These are phyloP conservation scores for Leersia perrieri DNA, from an alignment of 176 grass and related monocot genomes.

Conservation along the genomic window DNA sequence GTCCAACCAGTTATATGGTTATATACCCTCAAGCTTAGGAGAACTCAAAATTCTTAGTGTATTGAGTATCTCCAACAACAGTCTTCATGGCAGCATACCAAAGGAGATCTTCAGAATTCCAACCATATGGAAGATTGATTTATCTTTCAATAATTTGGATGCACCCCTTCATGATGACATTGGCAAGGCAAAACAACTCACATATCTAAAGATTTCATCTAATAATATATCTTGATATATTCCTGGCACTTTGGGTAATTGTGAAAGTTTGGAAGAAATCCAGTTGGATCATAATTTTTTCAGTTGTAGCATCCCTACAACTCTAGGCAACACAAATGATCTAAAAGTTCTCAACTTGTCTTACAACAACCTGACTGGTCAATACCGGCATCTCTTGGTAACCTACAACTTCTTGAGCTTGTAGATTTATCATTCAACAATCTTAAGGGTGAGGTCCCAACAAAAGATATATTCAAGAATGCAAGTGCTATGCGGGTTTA, in stretches of 20 bases:
- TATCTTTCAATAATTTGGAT: slow-evolving; percentile 2
- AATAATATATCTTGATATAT: slow-evolving; percentile 19
- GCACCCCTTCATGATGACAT: background rate
- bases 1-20: background rate
- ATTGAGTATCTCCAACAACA: slow-evolving; percentile 3
- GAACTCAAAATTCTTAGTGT: background rate
- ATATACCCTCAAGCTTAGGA: slow-evolving; percentile 14
- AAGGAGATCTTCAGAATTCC: slow-evolving; percentile 21
- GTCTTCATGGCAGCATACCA: background rate
- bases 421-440: slow-evolving; percentile 26
- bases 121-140: background rate
- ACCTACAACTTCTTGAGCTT: background rate
- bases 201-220: slow-evolving; percentile 8
- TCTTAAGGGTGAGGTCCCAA: background rate
- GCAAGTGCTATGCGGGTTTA: background rate
- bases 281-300: background rate
- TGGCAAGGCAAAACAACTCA: slow-evolving; percentile 26
- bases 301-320: background rate
- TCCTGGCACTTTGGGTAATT: slow-evolving; percentile 9
- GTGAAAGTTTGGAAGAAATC: slow-evolving; percentile 13
- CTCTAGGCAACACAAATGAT: background rate
- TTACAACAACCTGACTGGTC: background rate
- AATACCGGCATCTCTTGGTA: background rate
- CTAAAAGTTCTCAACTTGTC: slow-evolving; percentile 1
- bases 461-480: background rate